Evolutionary conservation across 1,139 yeast species (phyloP), one percentile per base, ranked within the genome.

Genomic region (Debaryomyces singareniensis): DNA sequence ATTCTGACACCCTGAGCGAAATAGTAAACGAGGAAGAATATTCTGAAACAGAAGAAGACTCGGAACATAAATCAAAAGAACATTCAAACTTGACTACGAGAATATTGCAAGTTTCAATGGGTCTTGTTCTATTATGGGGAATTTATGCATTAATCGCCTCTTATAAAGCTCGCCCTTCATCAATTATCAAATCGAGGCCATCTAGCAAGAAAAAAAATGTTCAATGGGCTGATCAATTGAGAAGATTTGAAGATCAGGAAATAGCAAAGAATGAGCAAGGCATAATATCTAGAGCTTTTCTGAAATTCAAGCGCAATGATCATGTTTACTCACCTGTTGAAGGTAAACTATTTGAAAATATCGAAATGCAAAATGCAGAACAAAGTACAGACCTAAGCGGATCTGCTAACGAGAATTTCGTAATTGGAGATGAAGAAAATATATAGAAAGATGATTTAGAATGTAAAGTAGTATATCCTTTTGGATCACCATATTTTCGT

Each of bases 191-290:
- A 34, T 52, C 63, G 5, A 48, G 55, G 15, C 44, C 58, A n/a
- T 41, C 59, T 3, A 54, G 58, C 4, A 61, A 58, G 42, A 70
- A 69, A 53, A 73, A 73, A 48, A 69, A 65, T 35, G 80, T 74
- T 10, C 78, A 69, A 47, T 74, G 79, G 79, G 69, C 75, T 5
- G 78, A 73, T 42, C 72, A 70, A 45, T 46, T 68, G 33, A 44
- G 66, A 34, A 49, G 48, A 26, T 59, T 58, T 39, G 63, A 63
- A 38, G 57, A 49, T 16, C 63, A 58, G 15, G 57, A 52, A 15
- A 47, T 36, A 4, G 50, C 40, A 9, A 24, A 22, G 16, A 32
- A 26, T 20, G 32, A 35, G 20, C 37, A 26, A 16, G 58, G 68
- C 2, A 52, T 70, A 34, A 40, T 71, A 6, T 45, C 62, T 11